Evolutionary conservation across 345 rosid genomes (phyloP), one percentile per base, ranked within the genome.

Genomic region (Sonneratia caseolaris): DNA sequence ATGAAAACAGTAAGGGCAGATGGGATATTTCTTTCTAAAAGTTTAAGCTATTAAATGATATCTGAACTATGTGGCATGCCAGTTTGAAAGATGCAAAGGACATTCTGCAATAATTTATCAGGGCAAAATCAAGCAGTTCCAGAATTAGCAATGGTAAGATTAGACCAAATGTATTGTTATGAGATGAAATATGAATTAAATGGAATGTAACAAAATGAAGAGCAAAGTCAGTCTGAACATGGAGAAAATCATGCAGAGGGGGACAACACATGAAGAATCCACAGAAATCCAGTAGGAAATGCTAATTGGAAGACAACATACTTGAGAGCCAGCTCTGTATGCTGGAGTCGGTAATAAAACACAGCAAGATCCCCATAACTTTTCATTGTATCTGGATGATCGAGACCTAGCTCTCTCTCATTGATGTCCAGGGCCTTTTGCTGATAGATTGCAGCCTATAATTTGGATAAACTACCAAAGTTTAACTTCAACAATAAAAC

Each of bases 301-400:
- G 51, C 27, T 67, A 67, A 67, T 32, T 7, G 45, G 72, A 76
- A 65, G 22, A 73, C 22, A 82, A 68, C 88, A 71, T 92, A 95
- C 99, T 92, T 95, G 78, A 95, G 97, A 83, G 99, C 97, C 70
- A 95, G 79, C 84, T 92, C 99, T 37, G 97, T 95, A 65, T 95
- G 97, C 76, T 95, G 99, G 76, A 95, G 99, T 82, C 99, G 86
- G 85, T 95, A 95, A 82, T 95, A 95, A 79, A 95, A 95, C 71
- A 95, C 99, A 71, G 99, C 99, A 81, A 95, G 99, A 86, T 95
- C 99, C 73, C 99, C 99, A 68, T 95, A 95, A 79, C 99, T 95
- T 83, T 95, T 95, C 99, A 95, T 92, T 22, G 99, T 95, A 85
- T 95, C 99, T 62, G 99, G 97, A 78, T 95, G 99, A 78, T 95